A percentile compares a stretch with the other conserved stretches of the same genome.
These are phyloP conservation scores for Yamadazyma endophytica DNA, from an alignment of 805 yeast species.

Conservation along the genomic window DNA sequence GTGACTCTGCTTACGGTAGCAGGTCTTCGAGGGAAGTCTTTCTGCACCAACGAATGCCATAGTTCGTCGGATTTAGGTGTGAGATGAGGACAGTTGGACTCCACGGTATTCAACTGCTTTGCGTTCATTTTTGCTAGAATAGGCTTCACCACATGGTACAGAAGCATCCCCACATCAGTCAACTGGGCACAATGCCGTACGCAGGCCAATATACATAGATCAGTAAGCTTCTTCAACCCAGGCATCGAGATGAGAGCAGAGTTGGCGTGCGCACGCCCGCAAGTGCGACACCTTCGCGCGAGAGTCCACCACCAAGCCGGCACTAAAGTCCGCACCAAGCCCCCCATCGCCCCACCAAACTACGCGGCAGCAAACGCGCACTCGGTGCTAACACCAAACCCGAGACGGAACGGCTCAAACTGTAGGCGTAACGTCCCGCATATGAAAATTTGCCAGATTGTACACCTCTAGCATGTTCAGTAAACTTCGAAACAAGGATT, in stretches of 20 bases:
- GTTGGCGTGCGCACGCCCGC: too few species aligned
- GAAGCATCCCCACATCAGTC: slow-evolving; percentile 23
- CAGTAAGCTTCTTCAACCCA: slow-evolving; percentile 3
- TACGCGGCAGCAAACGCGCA: too few species aligned
- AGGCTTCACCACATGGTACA: slow-evolving; percentile 47
- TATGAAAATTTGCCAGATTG: too few species aligned
- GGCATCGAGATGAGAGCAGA: too few species aligned
- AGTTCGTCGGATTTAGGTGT: slow-evolving; percentile 38
- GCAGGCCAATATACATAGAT: slow-evolving; percentile 11
- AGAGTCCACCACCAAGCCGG: too few species aligned
- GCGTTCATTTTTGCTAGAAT: slow-evolving; percentile 42
- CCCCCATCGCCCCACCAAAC: too few species aligned
- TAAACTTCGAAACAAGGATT: slow-evolving; percentile 14
- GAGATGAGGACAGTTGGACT: slow-evolving; percentile 39
- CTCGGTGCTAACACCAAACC: too few species aligned
- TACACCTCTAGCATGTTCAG: slow-evolving; percentile 12
- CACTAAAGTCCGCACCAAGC: too few species aligned
- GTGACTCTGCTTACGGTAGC: neutral
- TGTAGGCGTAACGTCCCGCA: too few species aligned
- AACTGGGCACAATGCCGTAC: slow-evolving; percentile 18
- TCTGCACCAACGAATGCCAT: slow-evolving; percentile 42
- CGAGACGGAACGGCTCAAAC: too few species aligned
- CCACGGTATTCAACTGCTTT: slow-evolving; percentile 39
- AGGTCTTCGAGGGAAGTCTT: slow-evolving; percentile 49
- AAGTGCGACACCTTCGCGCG: too few species aligned